phyloP scores from a whole-genome alignment of 306 rosid genomes.

The Acacia crassicarpa region DNA sequence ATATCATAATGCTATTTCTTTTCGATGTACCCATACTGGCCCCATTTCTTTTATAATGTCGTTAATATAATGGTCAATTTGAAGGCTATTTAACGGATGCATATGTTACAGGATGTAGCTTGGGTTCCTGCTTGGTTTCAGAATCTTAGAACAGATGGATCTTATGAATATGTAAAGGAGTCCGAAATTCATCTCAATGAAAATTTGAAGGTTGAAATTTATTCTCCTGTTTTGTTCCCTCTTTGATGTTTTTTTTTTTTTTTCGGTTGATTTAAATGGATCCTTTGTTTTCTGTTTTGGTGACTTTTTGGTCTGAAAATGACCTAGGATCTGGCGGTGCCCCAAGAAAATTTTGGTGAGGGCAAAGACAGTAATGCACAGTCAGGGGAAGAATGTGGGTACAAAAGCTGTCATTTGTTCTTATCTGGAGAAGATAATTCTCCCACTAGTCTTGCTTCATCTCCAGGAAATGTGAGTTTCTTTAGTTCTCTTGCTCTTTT shows the following conservation, averaged over 20 bases:
- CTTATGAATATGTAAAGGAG: conserved; percentile 37
- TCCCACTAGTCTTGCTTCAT: conserved; percentile 43
- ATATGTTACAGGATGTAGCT: conserved; percentile 60
- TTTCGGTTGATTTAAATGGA: not conserved
- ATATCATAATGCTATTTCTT: not conserved
- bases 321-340: conserved; percentile 46
- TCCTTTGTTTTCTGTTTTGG: not conserved
- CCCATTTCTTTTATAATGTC: not conserved
- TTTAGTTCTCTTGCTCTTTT: not conserved
- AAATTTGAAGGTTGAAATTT: conserved; percentile 50
- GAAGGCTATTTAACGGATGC: conserved; percentile 11
- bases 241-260: not conserved
- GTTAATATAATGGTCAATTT: not conserved
- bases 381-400: conserved; percentile 55
- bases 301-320: conserved; percentile 24
- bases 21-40: not conserved
- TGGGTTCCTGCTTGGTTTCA: conserved; percentile 94
- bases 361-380: conserved; percentile 35
- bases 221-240: not conserved
- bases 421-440: conserved; percentile 70
- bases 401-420: conserved; percentile 57
- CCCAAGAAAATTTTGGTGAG: conserved; percentile 27
- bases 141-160: conserved; percentile 51
- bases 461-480: conserved; percentile 70
- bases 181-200: conserved; percentile 37